A percentile compares a stretch with the other conserved stretches of the same genome.
Evolutionary conservation across 495 filamentous ascomycete species (phyloP).

Genomic region (Hypoxylon subgilvum): DNA sequence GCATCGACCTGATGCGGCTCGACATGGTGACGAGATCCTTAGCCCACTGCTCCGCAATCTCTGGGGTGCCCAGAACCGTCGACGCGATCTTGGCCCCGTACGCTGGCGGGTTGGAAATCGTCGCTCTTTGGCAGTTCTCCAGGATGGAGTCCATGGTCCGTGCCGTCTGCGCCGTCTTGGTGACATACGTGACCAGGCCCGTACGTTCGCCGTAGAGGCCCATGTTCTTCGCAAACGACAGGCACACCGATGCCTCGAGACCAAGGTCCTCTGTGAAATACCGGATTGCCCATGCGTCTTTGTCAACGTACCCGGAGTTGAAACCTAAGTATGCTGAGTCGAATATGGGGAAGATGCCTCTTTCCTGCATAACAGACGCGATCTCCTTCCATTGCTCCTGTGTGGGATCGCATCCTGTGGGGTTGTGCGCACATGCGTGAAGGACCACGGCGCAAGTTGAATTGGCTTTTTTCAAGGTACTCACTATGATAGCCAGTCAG

Average conservation of each 20-base stretch:
- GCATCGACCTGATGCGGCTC: slow-evolving; percentile 55
- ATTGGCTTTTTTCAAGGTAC: slow-evolving; percentile 37
- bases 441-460: slow-evolving; percentile 56
- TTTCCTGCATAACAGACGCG: slow-evolving; percentile 56
- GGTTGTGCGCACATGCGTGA: slow-evolving; percentile 64
- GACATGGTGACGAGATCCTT: slow-evolving; percentile 58
- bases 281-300: slow-evolving; percentile 62
- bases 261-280: slow-evolving; percentile 46
- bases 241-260: slow-evolving; percentile 56
- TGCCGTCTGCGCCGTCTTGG: slow-evolving; percentile 49
- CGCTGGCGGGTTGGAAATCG: slow-evolving; percentile 57
- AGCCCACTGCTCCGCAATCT: slow-evolving; percentile 55
- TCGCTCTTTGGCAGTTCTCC: slow-evolving; percentile 34
- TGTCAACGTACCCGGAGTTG: slow-evolving; percentile 57
- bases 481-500: too few relatives aligned
- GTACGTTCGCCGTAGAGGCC: slow-evolving; percentile 62
- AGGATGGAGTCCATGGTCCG: slow-evolving; percentile 28
- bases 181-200: slow-evolving; percentile 57
- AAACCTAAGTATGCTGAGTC: slow-evolving; percentile 63
- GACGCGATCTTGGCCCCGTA: slow-evolving; percentile 59
- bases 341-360: slow-evolving; percentile 61
- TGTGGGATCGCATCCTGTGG: slow-evolving; percentile 60
- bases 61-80: slow-evolving; percentile 50
- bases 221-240: slow-evolving; percentile 64
- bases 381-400: slow-evolving; percentile 63